Percentiles rank a stretch among this genome's conserved stretches.
phyloP scores from a whole-genome alignment of 208 protist species.

The Trypanosoma brucei region DNA sequence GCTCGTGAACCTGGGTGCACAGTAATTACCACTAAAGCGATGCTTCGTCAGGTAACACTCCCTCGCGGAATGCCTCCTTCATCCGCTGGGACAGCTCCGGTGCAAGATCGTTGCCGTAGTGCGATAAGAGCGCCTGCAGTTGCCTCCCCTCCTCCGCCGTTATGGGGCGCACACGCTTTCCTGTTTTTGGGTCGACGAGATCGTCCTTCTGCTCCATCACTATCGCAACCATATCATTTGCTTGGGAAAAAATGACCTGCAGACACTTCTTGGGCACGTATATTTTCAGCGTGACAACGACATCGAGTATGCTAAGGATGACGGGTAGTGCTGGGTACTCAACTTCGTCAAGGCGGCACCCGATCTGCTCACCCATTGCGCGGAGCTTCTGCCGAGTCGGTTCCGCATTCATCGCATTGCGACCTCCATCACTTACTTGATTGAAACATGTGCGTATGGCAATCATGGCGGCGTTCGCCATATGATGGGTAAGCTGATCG shows the following conservation, averaged over 20 bases:
- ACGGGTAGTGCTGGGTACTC: constrained; percentile 55
- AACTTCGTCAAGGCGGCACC: constrained; percentile 72
- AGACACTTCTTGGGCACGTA: constrained; percentile 86
- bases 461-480: constrained; percentile 68
- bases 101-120: constrained; percentile 76
- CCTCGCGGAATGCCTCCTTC: constrained; percentile 70
- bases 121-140: constrained; percentile 71
- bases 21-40: constrained; percentile 36
- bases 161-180: constrained; percentile 60
- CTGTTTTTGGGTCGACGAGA: constrained; percentile 65
- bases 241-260: constrained; percentile 62
- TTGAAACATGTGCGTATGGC: constrained; percentile 67
- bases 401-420: constrained; percentile 80
- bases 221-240: constrained; percentile 65
- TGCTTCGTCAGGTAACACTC: constrained; percentile 76
- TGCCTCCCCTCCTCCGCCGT: constrained; percentile 84
- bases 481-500: constrained; percentile 80
- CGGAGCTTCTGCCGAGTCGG: constrained; percentile 83
- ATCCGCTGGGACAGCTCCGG: constrained; percentile 55
- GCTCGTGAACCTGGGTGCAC: neutral
- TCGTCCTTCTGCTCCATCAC: constrained; percentile 67
- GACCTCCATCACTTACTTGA: constrained; percentile 72
- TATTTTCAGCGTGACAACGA: constrained; percentile 80
- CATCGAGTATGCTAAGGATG: constrained; percentile 67
- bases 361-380: constrained; percentile 80